These are phyloP conservation scores for Lepidium didymum DNA, from an alignment of 345 rosid species.

Conservation along the genomic window DNA sequence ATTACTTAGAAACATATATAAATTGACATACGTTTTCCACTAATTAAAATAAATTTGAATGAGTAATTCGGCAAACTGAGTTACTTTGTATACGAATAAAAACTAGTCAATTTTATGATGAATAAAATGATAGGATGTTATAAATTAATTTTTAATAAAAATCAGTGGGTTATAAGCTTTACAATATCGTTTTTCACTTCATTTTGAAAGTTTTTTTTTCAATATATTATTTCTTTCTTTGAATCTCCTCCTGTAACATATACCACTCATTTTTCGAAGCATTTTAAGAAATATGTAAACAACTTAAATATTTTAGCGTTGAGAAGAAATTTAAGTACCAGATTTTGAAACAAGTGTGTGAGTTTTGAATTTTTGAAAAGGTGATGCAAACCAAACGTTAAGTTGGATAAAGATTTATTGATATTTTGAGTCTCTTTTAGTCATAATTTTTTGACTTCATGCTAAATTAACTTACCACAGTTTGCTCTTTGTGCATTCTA, in stretches of 20 bases:
- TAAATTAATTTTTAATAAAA: too few relatives aligned
- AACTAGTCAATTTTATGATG: too few relatives aligned
- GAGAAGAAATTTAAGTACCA: conserved; percentile 35
- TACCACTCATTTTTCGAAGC: background rate
- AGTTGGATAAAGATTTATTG: conserved; percentile 70
- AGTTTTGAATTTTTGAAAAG: conserved; percentile 88
- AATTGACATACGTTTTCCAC: too few relatives aligned
- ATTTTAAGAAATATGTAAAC: background rate
- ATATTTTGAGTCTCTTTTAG: conserved; percentile 96
- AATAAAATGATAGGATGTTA: too few relatives aligned
- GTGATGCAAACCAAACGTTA: conserved; percentile 3
- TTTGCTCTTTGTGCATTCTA: conserved; percentile 87
- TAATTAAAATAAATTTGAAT: too few relatives aligned
- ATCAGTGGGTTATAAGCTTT: too few relatives aligned
- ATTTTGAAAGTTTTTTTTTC: too few relatives aligned
- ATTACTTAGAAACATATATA: too few relatives aligned
- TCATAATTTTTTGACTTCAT: conserved; percentile 90
- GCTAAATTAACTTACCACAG: conserved; percentile 95
- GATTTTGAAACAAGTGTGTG: conserved; percentile 92
- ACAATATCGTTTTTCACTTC: too few relatives aligned
- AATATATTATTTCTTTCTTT: too few relatives aligned
- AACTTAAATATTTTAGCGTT: background rate
- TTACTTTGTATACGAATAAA: too few relatives aligned
- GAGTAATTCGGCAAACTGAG: too few relatives aligned
- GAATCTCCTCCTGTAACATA: conserved; percentile 89